Evolutionary conservation across 345 rosid species (phyloP), one percentile per base, ranked within the genome.

Genomic region (Gossypium ekmanianum): DNA sequence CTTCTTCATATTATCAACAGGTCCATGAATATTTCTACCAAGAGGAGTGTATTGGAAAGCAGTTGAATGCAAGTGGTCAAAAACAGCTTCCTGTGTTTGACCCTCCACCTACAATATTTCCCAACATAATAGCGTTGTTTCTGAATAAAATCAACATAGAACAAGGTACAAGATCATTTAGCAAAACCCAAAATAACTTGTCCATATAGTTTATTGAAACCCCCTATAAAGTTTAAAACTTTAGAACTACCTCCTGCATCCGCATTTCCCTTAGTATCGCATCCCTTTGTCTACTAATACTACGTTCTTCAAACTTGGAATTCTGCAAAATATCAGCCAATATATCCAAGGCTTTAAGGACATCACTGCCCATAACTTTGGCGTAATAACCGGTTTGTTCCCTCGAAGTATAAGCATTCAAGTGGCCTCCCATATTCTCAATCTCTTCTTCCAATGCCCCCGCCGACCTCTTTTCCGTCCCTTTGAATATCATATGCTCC

Each of bases 401-500:
- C 85, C 99, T 90, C 9, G 92, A 90, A 0, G 98, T 96, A 75
- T 93, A 93, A 9, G 97, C 97, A 77, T 93, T 96, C 82, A 96
- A 79, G 82, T 93, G 98, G 5, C 98, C 99, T 1, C 99, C 99
- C 87, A 93, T 92, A 68, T 92, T 87, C 87, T 96, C 99, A 47
- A 96, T 88, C 85, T 96, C 98, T 82, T 92, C 99, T 79, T 92
- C 99, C 78, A 90, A 56, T 1, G 81, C 78, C 66, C 88, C 79
- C 43, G 89, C 92, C 0, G 80, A 67, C 55, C 99, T 84, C 77
- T 76, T 89, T 75, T 81, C 88, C 7, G 99, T 93, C 29, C 99
- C 98, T 83, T 96, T 93, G 61, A 96, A 96, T 9, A 96, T 93
- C 98, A 96, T 90, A 81, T 92, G 99, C 88, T 96, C 99, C 80